Evolutionary conservation across 2,329 filamentous ascomycete genomes (phyloP).

Genomic region (Pseudogymnoascus sp.): DNA sequence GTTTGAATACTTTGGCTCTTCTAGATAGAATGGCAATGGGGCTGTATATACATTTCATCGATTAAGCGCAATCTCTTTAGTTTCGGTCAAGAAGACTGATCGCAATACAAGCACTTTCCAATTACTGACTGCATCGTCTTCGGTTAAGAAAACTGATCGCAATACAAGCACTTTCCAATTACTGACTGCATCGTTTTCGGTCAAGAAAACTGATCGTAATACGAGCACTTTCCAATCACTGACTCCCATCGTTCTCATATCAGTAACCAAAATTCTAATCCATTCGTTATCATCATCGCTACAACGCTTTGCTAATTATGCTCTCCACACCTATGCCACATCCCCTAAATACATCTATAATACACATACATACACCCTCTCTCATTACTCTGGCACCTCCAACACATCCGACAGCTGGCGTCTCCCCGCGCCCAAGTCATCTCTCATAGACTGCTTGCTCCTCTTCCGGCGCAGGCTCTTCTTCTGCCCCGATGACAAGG

Average conservation of each 20-base stretch:
- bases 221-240: background rate
- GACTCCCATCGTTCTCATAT: background rate
- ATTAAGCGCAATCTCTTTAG: background rate
- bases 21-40: background rate
- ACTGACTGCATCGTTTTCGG: background rate
- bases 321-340: background rate
- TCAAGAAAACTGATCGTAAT: background rate
- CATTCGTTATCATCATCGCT: slow-evolving; percentile 4
- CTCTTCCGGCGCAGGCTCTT: slow-evolving; percentile 1
- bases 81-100: background rate
- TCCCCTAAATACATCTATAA: background rate
- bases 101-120: background rate
- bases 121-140: background rate
- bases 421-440: background rate
- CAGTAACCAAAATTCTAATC: slow-evolving; percentile 1
- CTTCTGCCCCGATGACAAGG: background rate
- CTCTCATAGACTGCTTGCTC: slow-evolving; percentile 6
- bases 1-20: background rate
- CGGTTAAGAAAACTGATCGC: background rate
- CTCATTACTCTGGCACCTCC: slow-evolving; percentile 1
- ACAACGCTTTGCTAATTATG: slow-evolving; percentile 6
- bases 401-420: slow-evolving; percentile 5
- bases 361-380: background rate
- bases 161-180: background rate
- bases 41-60: background rate